A percentile compares a stretch with the other conserved stretches of the same genome.
Evolutionary conservation across 805 yeast genomes (phyloP).

Genomic region (Grigorovia transvaalensis): DNA sequence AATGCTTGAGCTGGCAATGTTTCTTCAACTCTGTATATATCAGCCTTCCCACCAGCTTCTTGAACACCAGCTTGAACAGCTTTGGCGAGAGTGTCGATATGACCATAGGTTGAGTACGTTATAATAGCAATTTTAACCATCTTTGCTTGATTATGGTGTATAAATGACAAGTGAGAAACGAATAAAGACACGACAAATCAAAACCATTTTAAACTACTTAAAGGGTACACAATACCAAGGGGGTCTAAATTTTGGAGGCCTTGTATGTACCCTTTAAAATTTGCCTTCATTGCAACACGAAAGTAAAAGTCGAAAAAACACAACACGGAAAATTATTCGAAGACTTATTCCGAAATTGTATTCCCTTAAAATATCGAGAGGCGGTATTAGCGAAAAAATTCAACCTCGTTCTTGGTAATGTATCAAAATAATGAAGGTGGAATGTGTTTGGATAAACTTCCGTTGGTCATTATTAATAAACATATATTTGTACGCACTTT

Average conservation of each 20-base stretch:
- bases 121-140: conserved; percentile 38
- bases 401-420: too few species aligned
- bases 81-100: conserved; percentile 57
- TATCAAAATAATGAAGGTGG: too few species aligned
- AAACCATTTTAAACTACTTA: neutral
- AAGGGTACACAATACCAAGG: neutral
- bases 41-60: conserved; percentile 58
- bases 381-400: too few species aligned
- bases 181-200: neutral
- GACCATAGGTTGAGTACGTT: conserved; percentile 71
- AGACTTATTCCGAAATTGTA: too few species aligned
- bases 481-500: too few species aligned
- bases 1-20: conserved; percentile 56
- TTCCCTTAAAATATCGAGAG: too few species aligned
- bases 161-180: neutral
- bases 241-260: neutral
- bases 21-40: conserved; percentile 66
- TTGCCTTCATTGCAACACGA: too few species aligned
- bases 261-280: neutral
- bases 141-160: neutral
- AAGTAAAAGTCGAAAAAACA: too few species aligned
- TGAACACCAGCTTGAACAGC: conserved; percentile 58
- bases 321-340: too few species aligned
- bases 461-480: too few species aligned
- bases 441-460: too few species aligned